Conservation (phyloP, 345 rosid species). For the Citropsis articulata region DNA sequence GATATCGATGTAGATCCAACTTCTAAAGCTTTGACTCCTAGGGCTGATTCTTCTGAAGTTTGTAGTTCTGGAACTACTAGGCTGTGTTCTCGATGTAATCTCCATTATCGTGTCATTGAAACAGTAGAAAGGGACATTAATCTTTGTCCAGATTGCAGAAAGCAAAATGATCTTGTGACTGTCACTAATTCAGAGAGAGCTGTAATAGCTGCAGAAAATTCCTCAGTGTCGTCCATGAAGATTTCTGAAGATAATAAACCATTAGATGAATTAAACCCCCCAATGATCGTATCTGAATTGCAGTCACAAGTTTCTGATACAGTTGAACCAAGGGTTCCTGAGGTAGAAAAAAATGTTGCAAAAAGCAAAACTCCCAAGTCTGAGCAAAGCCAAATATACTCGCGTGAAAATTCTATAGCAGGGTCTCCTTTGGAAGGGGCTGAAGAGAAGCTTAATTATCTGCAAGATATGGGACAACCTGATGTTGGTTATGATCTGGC, state of each 20-base stretch:
- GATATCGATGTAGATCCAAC: constrained; percentile 43
- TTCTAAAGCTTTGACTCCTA: constrained; percentile 36
- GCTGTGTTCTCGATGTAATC: constrained; percentile 65
- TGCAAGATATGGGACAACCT: constrained; percentile 39
- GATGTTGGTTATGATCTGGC: constrained; percentile 29
- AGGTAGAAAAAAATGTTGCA: constrained; percentile 32
- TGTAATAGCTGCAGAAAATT: constrained; percentile 28
- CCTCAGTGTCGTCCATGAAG: constrained; percentile 20
- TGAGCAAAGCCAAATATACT: constrained; percentile 31
- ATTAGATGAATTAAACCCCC: constrained; percentile 30
- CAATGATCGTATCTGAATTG: constrained; percentile 22
- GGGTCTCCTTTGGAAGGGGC: constrained; percentile 33
- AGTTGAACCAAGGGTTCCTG: constrained; percentile 31
- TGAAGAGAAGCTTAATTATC: constrained; percentile 33
- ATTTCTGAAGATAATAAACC: constrained; percentile 30
- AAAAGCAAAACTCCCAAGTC: constrained; percentile 23
- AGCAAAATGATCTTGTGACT: constrained; percentile 34
- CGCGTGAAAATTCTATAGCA: constrained; percentile 32
- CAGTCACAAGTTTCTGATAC: constrained; percentile 23
- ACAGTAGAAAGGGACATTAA: constrained; percentile 35
- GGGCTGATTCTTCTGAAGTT: constrained; percentile 41
- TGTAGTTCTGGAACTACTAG: constrained; percentile 37
- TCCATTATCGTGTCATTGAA: constrained; percentile 42
- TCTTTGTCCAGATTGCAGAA: constrained; percentile 73
- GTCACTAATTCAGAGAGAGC: constrained; percentile 28